Evolutionary conservation across 2,329 filamentous ascomycete genomes (phyloP).

Genomic region (Colletotrichum ledebouriae): DNA sequence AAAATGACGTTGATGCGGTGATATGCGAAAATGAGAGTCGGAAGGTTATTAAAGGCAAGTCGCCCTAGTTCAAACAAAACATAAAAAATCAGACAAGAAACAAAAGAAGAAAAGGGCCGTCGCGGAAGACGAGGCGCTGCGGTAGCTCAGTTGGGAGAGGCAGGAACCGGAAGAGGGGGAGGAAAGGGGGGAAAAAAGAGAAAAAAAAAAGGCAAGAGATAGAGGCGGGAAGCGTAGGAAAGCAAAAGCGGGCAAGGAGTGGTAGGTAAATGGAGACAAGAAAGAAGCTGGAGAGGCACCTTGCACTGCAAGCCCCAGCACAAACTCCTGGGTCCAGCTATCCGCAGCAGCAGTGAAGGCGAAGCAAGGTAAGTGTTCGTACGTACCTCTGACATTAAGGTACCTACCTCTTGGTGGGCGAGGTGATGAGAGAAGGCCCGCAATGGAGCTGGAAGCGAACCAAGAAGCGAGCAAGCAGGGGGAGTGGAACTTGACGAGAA

Average conservation of each 20-base stretch:
- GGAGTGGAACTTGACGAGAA: no score
- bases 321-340: neutral
- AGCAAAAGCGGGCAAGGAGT: constrained; percentile 38
- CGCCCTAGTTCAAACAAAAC: constrained; percentile 6
- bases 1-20: constrained; percentile 19
- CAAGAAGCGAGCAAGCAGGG: constrained; percentile 10
- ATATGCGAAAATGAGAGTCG: constrained; percentile 13
- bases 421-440: constrained; percentile 26
- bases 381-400: constrained; percentile 26
- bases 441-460: constrained; percentile 28
- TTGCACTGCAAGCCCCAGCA: constrained; percentile 17
- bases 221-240: constrained; percentile 28
- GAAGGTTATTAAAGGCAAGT: constrained; percentile 10
- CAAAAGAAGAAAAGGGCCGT: constrained; percentile 30
- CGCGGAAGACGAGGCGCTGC: constrained; percentile 34
- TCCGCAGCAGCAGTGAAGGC: neutral
- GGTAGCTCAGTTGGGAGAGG: constrained; percentile 18
- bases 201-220: constrained; percentile 25
- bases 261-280: constrained; percentile 22
- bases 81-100: constrained; percentile 17
- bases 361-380: neutral
- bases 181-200: constrained; percentile 28
- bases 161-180: constrained; percentile 14
- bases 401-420: constrained; percentile 33
- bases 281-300: constrained; percentile 1